Conservation (phyloP, 495 filamentous ascomycete genomes). For the Thermochaetoides thermophila region DNA sequence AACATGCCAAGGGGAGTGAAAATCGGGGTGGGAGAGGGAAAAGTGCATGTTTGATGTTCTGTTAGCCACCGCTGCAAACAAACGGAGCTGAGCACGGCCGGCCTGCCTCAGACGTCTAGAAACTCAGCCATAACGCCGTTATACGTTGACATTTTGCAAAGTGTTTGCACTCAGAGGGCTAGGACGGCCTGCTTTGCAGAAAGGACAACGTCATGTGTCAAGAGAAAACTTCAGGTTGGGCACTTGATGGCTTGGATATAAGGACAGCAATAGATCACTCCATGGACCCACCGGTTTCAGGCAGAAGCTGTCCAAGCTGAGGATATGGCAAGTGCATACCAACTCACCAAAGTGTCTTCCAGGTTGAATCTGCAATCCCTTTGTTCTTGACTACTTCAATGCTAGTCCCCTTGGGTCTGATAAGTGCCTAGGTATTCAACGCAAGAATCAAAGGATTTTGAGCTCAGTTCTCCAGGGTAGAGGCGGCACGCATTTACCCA, state of each 20-base stretch:
- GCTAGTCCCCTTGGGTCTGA: too few species aligned
- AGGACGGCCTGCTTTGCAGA: background rate
- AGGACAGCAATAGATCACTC: background rate
- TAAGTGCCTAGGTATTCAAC: too few species aligned
- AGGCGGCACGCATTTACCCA: too few species aligned
- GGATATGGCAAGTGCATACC: too few species aligned
- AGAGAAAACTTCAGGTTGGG: background rate
- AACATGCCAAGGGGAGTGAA: conserved; percentile 63
- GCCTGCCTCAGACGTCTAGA: conserved; percentile 47
- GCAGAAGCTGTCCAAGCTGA: too few species aligned
- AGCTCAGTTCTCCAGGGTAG: too few species aligned
- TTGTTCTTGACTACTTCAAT: too few species aligned
- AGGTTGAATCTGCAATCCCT: too few species aligned
- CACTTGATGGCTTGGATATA: background rate
- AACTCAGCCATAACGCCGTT: conserved; percentile 39
- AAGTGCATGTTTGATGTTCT: conserved; percentile 49
- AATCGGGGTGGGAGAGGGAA: conserved; percentile 47
- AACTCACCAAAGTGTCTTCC: too few species aligned
- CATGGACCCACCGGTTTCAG: background rate
- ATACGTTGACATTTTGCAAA: conserved; percentile 23
- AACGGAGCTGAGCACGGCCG: background rate
- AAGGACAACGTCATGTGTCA: background rate
- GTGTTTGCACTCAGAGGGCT: background rate
- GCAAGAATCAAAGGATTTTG: too few species aligned
- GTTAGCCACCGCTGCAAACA: conserved; percentile 1